Conservation (phyloP, 257 asterid species). For the Salvia rosmarinus region DNA sequence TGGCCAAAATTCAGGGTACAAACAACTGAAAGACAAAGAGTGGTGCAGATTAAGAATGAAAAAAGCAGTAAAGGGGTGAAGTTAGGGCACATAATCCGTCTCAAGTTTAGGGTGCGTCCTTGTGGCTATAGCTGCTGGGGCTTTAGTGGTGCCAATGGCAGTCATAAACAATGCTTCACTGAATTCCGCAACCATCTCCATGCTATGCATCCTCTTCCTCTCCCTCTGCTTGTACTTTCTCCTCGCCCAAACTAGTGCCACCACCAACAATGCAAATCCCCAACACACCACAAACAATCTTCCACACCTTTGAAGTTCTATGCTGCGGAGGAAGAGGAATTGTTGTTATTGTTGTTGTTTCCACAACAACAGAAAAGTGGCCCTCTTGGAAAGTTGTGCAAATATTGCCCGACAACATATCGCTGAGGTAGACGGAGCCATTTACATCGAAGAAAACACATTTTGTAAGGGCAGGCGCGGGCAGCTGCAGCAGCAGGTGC, state of each 20-base stretch:
- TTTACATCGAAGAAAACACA: constrained; percentile 56
- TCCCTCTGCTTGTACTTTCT: constrained; percentile 46
- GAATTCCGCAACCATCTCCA: constrained; percentile 69
- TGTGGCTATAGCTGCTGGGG: constrained; percentile 49
- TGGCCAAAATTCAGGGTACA: neutral
- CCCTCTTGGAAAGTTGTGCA: constrained; percentile 68
- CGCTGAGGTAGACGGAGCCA: constrained; percentile 54
- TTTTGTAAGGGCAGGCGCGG: constrained; percentile 46
- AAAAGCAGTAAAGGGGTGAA: neutral
- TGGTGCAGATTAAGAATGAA: too few species aligned
- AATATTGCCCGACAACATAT: constrained; percentile 42
- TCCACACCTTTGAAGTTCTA: constrained; percentile 18
- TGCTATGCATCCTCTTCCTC: too few species aligned
- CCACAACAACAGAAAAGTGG: constrained; percentile 72
- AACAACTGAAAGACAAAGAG: neutral
- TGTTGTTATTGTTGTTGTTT: too few species aligned
- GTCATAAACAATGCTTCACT: constrained; percentile 49
- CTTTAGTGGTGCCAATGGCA: constrained; percentile 39
- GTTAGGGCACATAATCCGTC: constrained; percentile 45
- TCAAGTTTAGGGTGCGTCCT: constrained; percentile 46
- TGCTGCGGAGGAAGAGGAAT: too few species aligned
- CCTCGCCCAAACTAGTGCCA: constrained; percentile 40
- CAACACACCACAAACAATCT: constrained; percentile 48
- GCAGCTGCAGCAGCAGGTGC: constrained; percentile 34
- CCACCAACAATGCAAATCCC: constrained; percentile 55